These are phyloP conservation scores for Pyrenopolyporus hunteri DNA, from an alignment of 495 filamentous ascomycete species.

Conservation along the genomic window DNA sequence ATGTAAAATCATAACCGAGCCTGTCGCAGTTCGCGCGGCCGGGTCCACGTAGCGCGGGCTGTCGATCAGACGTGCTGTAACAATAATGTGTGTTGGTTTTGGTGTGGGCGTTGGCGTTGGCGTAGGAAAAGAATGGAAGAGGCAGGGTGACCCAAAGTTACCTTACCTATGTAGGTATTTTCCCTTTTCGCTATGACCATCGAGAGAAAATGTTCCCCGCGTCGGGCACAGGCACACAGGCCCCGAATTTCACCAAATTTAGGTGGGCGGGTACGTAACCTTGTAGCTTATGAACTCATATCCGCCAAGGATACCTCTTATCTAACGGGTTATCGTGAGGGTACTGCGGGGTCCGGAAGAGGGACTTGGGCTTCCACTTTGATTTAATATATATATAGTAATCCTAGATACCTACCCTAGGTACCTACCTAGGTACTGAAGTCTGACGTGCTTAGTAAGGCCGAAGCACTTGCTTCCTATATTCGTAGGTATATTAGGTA, in stretches of 20 bases:
- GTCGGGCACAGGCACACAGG: constrained; percentile 19
- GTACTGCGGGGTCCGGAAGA: not conserved
- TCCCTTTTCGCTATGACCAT: constrained; percentile 13
- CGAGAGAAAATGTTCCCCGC: constrained; percentile 8
- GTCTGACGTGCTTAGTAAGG: too few relatives aligned
- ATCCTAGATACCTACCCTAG: not conserved
- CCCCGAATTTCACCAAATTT: constrained; percentile 1
- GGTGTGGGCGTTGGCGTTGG: not conserved
- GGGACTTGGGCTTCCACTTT: not conserved
- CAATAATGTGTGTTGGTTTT: constrained; percentile 16
- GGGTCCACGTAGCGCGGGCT: not conserved
- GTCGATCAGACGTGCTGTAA: constrained; percentile 30
- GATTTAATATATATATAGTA: not conserved
- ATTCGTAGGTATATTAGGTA: too few relatives aligned
- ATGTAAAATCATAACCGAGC: constrained; percentile 24
- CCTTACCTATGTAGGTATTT: constrained; percentile 12
- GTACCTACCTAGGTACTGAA: not conserved
- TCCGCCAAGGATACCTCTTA: not conserved
- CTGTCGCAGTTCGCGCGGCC: constrained; percentile 4
- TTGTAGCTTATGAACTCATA: not conserved
- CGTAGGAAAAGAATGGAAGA: not conserved
- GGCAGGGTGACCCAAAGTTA: constrained; percentile 5
- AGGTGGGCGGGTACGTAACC: constrained; percentile 6
- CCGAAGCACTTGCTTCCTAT: too few relatives aligned
- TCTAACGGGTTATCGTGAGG: constrained; percentile 4